Evolutionary conservation across 495 filamentous ascomycete species (phyloP).

Genomic region (Penicillium daleae): DNA sequence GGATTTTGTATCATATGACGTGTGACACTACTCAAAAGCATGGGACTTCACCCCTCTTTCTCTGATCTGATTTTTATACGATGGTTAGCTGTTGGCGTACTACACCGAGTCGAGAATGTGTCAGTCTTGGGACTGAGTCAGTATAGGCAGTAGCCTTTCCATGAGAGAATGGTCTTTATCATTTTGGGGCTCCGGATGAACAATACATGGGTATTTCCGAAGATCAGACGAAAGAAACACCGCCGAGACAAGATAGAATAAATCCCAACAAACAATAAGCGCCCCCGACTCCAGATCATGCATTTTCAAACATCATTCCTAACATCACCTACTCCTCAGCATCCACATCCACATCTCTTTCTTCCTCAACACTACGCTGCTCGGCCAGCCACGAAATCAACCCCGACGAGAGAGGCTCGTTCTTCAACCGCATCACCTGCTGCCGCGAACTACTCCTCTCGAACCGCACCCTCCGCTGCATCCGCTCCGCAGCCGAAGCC

Average conservation of each 20-base stretch:
- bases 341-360: background rate
- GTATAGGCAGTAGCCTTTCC: too few relatives aligned
- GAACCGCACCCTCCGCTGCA: background rate
- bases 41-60: constrained; percentile 1
- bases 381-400: background rate
- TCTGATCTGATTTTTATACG: background rate
- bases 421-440: constrained; percentile 13
- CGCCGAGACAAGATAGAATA: background rate
- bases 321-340: constrained; percentile 2
- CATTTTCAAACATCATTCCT: background rate
- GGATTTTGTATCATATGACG: constrained; percentile 9
- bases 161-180: background rate
- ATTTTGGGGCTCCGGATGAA: background rate
- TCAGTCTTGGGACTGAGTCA: too few relatives aligned
- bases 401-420: constrained; percentile 2
- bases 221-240: background rate
- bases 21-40: background rate
- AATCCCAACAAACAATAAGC: background rate
- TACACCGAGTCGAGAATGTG: background rate
- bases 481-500: background rate
- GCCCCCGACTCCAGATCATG: background rate
- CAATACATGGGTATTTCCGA: background rate
- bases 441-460: background rate
- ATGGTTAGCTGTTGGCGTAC: background rate
- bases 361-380: background rate